These are phyloP conservation scores for Cicer bijugum DNA, from an alignment of 306 rosid species.

Conservation along the genomic window DNA sequence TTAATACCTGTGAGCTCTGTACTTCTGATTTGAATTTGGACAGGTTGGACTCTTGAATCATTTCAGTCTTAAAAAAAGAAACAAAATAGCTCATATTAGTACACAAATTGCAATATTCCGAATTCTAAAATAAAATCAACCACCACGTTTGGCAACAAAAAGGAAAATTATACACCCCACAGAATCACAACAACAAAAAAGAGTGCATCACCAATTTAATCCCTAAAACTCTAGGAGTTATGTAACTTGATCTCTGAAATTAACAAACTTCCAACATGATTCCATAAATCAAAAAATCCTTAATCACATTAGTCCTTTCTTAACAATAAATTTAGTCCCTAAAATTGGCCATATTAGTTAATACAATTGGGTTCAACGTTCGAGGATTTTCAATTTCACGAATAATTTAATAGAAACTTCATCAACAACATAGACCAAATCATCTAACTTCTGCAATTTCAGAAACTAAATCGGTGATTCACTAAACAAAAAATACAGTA, in stretches of 20 bases:
- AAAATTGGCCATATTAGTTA: background rate
- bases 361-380: background rate
- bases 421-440: background rate
- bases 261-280: background rate
- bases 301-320: background rate
- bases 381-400: background rate
- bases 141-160: background rate
- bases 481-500: background rate
- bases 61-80: constrained; percentile 55
- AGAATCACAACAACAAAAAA: background rate
- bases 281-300: background rate
- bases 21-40: constrained; percentile 92
- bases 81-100: constrained; percentile 24
- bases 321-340: background rate
- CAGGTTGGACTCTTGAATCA: constrained; percentile 80
- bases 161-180: background rate
- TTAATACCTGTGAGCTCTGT: constrained; percentile 85
- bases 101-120: background rate
- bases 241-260: background rate
- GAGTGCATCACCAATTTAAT: background rate
- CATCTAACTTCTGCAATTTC: background rate
- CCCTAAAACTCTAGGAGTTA: background rate
- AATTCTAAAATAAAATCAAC: background rate
- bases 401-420: background rate
- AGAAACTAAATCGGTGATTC: background rate